Conservation (phyloP, 345 rosid species). For the Turnera subulata region DNA sequence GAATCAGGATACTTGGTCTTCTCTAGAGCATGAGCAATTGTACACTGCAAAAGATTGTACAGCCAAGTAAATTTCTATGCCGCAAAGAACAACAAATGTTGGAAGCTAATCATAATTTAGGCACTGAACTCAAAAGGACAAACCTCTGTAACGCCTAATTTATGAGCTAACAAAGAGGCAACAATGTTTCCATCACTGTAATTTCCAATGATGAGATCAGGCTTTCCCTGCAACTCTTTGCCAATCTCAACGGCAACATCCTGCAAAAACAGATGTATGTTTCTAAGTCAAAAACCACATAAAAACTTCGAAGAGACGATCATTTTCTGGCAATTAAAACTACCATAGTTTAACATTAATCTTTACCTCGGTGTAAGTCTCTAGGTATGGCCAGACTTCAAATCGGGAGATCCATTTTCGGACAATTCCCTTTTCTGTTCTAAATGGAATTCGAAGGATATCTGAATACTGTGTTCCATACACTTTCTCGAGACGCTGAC, state of each 20-base stretch:
- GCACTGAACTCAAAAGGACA: slow-evolving; percentile 2
- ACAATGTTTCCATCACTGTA: slow-evolving; percentile 96
- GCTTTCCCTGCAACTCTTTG: slow-evolving; percentile 83
- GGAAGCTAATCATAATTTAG: not conserved
- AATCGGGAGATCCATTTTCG: slow-evolving; percentile 91
- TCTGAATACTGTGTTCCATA: slow-evolving; percentile 68
- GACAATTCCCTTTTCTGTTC: slow-evolving; percentile 71
- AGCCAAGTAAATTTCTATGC: not conserved
- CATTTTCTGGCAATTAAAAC: not conserved
- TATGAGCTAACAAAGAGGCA: slow-evolving; percentile 83
- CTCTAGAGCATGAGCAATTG: slow-evolving; percentile 95
- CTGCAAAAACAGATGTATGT: slow-evolving; percentile 23
- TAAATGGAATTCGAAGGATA: slow-evolving; percentile 86
- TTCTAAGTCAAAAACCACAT: not conserved
- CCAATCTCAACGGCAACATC: slow-evolving; percentile 77
- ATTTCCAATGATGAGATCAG: slow-evolving; percentile 89
- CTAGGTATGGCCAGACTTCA: slow-evolving; percentile 97
- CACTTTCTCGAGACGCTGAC: slow-evolving; percentile 87
- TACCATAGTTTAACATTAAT: not conserved
- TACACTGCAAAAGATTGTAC: slow-evolving; percentile 47
- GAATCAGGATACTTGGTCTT: slow-evolving; percentile 95
- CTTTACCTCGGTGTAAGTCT: slow-evolving; percentile 76
- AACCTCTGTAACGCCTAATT: slow-evolving; percentile 93
- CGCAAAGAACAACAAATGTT: not conserved
- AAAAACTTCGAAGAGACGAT: not conserved